A percentile compares a stretch with the other conserved stretches of the same genome.
Conservation (phyloP, 768 basidiomycete genomes). For the Tylopilus subfusipes region DNA sequence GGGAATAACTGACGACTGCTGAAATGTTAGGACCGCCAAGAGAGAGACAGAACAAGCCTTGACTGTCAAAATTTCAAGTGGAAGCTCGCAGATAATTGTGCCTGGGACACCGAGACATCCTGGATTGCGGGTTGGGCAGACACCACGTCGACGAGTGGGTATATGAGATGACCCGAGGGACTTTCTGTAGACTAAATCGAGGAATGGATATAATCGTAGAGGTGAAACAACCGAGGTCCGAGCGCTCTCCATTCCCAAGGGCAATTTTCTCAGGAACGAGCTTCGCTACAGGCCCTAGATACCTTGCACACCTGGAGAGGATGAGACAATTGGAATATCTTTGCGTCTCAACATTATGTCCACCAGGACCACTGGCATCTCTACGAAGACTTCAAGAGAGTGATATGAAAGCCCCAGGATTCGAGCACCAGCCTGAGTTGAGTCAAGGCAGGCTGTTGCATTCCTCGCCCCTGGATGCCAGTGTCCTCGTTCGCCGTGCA, state of each 20-base stretch:
- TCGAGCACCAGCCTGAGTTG: slow-evolving; percentile 17
- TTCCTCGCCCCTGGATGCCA: slow-evolving; percentile 59
- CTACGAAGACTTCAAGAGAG: slow-evolving; percentile 4
- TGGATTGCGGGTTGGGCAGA: slow-evolving; percentile 66
- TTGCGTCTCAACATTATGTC: slow-evolving; percentile 8
- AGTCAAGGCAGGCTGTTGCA: slow-evolving; percentile 31
- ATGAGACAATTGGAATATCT: background rate
- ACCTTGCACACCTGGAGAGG: background rate
- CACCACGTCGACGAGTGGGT: slow-evolving; percentile 70
- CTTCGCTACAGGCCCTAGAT: slow-evolving; percentile 10
- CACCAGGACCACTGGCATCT: background rate
- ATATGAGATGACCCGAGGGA: slow-evolving; percentile 39
- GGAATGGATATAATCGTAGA: slow-evolving; percentile 1
- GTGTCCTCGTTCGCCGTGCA: slow-evolving; percentile 51
- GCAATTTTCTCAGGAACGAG: background rate
- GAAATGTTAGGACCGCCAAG: slow-evolving; percentile 49
- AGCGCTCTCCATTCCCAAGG: background rate
- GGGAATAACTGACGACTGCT: slow-evolving; percentile 5
- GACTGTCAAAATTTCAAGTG: slow-evolving; percentile 49
- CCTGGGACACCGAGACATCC: slow-evolving; percentile 78
- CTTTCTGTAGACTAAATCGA: slow-evolving; percentile 2
- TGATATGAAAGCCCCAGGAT: slow-evolving; percentile 20
- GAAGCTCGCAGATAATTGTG: slow-evolving; percentile 65
- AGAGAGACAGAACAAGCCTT: slow-evolving; percentile 59
- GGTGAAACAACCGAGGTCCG: background rate